Conservation (phyloP, 768 basidiomycete species). For the Leucocoprinus sp. region DNA sequence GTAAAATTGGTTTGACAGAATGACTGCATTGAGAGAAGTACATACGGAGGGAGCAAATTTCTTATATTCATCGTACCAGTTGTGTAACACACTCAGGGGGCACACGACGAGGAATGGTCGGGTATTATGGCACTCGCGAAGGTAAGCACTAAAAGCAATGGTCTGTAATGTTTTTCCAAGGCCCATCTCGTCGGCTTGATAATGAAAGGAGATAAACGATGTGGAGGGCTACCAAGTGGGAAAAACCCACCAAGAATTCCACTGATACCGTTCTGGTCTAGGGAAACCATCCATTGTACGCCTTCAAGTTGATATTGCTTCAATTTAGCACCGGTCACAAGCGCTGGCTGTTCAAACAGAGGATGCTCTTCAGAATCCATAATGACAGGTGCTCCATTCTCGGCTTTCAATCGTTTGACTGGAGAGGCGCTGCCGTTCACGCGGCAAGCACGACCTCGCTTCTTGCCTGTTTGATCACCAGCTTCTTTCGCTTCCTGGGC, state of each 20-base stretch:
- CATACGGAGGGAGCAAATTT: slow-evolving; percentile 70
- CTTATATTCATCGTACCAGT: slow-evolving; percentile 80
- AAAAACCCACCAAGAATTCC: slow-evolving; percentile 63
- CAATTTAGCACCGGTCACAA: slow-evolving; percentile 79
- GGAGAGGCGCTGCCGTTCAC: background rate
- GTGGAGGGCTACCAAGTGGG: background rate
- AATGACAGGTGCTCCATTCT: slow-evolving; percentile 16
- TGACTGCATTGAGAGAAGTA: slow-evolving; percentile 2
- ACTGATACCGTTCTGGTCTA: slow-evolving; percentile 79
- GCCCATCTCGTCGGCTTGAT: slow-evolving; percentile 88
- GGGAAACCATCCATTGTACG: slow-evolving; percentile 88
- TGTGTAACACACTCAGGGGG: slow-evolving; percentile 88
- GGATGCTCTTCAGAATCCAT: slow-evolving; percentile 12
- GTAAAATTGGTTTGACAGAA: background rate
- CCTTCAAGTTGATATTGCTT: slow-evolving; percentile 93
- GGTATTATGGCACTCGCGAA: slow-evolving; percentile 63
- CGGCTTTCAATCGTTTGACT: slow-evolving; percentile 18
- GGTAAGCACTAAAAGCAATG: slow-evolving; percentile 87
- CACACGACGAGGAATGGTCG: slow-evolving; percentile 85
- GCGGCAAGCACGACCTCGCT: background rate
- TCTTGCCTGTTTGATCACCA: slow-evolving; percentile 20
- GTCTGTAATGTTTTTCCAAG: slow-evolving; percentile 94
- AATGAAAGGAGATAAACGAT: background rate
- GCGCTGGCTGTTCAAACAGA: slow-evolving; percentile 61
- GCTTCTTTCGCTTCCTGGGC: slow-evolving; percentile 16